Conservation (phyloP, 306 rosid genomes). For the Rubus idaeus region DNA sequence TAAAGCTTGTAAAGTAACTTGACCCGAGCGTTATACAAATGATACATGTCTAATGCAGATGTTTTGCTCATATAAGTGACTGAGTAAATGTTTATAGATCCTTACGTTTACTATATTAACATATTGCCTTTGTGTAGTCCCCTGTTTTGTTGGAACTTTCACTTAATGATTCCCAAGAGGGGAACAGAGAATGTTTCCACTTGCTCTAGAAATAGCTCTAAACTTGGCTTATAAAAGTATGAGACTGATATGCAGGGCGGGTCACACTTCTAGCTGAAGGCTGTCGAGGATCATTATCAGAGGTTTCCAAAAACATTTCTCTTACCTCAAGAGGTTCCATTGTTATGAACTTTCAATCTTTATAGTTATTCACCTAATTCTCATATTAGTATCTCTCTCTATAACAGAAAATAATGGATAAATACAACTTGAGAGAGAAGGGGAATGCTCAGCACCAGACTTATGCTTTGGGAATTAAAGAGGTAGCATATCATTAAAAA, state of each 20-base stretch:
- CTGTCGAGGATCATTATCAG: slow-evolving; percentile 93
- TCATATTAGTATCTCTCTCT: slow-evolving; percentile 16
- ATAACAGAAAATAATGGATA: slow-evolving; percentile 64
- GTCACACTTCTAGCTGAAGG: slow-evolving; percentile 89
- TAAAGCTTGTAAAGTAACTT: slow-evolving; percentile 15
- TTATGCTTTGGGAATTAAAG: slow-evolving; percentile 93
- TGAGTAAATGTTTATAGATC: not conserved
- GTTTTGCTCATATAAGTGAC: not conserved
- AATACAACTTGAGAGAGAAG: slow-evolving; percentile 75
- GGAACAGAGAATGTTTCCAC: not conserved
- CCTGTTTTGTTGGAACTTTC: not conserved
- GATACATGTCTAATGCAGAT: not conserved
- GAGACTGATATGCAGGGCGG: slow-evolving; percentile 51
- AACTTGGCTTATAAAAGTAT: slow-evolving; percentile 10
- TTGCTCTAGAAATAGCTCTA: not conserved
- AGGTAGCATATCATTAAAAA: slow-evolving; percentile 36
- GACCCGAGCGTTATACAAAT: not conserved
- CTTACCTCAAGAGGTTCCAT: slow-evolving; percentile 21
- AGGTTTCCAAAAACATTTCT: slow-evolving; percentile 49
- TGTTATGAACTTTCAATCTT: slow-evolving; percentile 7
- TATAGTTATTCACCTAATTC: slow-evolving; percentile 15
- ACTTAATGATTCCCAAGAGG: not conserved
- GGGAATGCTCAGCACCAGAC: slow-evolving; percentile 87
- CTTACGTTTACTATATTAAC: not conserved
- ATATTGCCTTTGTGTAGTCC: not conserved